phyloP scores from a whole-genome alignment of 139 green algal genomes.

The Desmodesmus armatus region DNA sequence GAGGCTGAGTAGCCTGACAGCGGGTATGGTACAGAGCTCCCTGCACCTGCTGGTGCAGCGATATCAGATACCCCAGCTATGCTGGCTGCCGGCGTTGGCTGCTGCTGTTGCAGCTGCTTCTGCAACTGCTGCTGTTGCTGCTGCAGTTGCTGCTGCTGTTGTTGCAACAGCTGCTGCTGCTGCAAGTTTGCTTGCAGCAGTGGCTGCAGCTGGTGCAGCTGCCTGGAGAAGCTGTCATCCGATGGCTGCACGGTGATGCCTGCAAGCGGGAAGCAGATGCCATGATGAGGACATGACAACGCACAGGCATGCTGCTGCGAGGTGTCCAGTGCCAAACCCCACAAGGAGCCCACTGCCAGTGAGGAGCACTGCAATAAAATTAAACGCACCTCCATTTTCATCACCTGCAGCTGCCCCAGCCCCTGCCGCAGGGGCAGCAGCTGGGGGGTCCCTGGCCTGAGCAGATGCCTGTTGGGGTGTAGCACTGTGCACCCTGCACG shows the following conservation, averaged over 20 bases:
- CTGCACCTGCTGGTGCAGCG: too few species aligned
- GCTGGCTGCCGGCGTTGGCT: not conserved
- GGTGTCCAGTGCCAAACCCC: not conserved
- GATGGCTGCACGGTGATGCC: not conserved
- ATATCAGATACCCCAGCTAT: not conserved
- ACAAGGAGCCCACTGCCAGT: too few species aligned
- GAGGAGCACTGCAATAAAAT: too few species aligned
- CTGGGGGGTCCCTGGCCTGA: too few species aligned
- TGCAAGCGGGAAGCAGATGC: not conserved
- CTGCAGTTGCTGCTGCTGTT: not conserved
- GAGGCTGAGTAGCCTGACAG: not conserved
- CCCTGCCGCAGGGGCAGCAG: constrained; percentile 23
- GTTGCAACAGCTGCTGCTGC: not conserved
- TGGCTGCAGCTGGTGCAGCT: constrained; percentile 17
- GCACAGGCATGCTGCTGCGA: not conserved
- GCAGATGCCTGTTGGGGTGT: too few species aligned
- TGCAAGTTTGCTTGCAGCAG: constrained; percentile 9
- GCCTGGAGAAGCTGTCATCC: constrained; percentile 5
- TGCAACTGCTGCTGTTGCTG: too few species aligned
- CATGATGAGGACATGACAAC: not conserved
- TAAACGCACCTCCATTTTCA: too few species aligned
- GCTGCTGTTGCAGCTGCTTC: not conserved
- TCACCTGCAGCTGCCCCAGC: too few species aligned
- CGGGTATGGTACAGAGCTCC: too few species aligned
- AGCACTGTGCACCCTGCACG: too few species aligned